Percentiles rank a stretch among this genome's conserved stretches.
These are phyloP conservation scores for Setaria italica DNA, from an alignment of 202 grass and related monocot species.

Conservation along the genomic window DNA sequence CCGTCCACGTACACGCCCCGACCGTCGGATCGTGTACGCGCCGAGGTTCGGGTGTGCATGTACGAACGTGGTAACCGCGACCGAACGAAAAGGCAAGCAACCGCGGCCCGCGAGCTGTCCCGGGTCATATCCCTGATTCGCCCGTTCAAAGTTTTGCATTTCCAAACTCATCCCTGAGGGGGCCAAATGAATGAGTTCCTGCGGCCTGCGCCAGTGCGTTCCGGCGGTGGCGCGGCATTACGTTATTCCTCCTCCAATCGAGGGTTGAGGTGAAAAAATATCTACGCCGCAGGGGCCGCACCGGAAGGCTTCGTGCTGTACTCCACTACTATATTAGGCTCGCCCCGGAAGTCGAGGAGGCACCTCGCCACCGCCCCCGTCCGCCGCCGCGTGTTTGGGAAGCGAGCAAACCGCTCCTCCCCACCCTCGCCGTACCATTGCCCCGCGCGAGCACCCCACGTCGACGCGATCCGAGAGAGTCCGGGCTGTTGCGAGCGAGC, in stretches of 20 bases:
- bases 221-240: no score
- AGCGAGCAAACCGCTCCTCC: slow-evolving; percentile 42
- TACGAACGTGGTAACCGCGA: slow-evolving; percentile 36
- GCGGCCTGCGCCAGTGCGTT: not conserved
- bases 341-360: slow-evolving; percentile 16
- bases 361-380: slow-evolving; percentile 31
- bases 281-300: not conserved
- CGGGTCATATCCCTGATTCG: not conserved
- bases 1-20: slow-evolving; percentile 31
- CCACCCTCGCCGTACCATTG: slow-evolving; percentile 21
- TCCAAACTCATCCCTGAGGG: accelerated
- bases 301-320: not conserved
- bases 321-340: slow-evolving; percentile 40
- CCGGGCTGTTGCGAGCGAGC: not conserved
- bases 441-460: slow-evolving; percentile 8
- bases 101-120: slow-evolving; percentile 23
- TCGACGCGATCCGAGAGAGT: slow-evolving; percentile 23
- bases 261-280: not conserved
- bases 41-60: slow-evolving; percentile 5
- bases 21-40: slow-evolving; percentile 28
- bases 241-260: accelerated
- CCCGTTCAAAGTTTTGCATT: accelerated
- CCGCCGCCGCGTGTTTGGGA: slow-evolving; percentile 54
- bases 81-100: slow-evolving; percentile 30
- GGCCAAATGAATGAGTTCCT: accelerated